These are phyloP conservation scores for Malus domestica DNA, from an alignment of 306 rosid genomes.

Conservation along the genomic window DNA sequence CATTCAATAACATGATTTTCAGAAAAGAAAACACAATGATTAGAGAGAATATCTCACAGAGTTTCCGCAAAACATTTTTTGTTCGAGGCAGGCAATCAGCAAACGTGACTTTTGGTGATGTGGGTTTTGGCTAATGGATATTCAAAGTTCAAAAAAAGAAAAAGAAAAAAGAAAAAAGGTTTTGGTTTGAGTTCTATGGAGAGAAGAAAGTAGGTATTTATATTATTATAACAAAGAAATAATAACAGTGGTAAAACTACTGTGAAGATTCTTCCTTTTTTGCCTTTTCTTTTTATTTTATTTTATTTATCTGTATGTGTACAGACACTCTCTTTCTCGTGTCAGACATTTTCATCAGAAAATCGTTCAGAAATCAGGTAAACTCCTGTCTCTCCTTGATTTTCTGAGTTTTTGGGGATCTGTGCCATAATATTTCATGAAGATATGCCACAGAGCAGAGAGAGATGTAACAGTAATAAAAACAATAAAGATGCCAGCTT, in stretches of 20 bases:
- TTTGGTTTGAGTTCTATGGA: slow-evolving; percentile 12
- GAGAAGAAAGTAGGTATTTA: slow-evolving; percentile 31
- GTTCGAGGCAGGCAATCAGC: not conserved
- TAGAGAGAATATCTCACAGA: not conserved
- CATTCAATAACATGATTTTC: not conserved
- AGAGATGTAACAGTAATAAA: slow-evolving; percentile 23
- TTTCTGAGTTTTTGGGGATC: slow-evolving; percentile 78
- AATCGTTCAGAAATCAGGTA: slow-evolving; percentile 73
- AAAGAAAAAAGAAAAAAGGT: not conserved
- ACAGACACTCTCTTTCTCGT: slow-evolving; percentile 28
- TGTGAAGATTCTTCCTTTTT: slow-evolving; percentile 64
- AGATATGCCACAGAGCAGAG: slow-evolving; percentile 19
- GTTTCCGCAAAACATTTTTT: not conserved
- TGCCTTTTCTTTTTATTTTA: slow-evolving; percentile 15
- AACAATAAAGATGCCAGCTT: slow-evolving; percentile 37
- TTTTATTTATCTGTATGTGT: not conserved
- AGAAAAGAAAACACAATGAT: not conserved
- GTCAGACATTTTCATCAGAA: slow-evolving; percentile 62
- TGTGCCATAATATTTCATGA: slow-evolving; percentile 39
- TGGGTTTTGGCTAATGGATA: not conserved
- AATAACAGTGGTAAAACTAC: slow-evolving; percentile 34
- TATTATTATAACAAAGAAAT: slow-evolving; percentile 5
- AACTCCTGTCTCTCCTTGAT: slow-evolving; percentile 52
- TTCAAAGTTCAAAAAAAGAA: not conserved
- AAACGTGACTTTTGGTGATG: not conserved